These are phyloP conservation scores for Colletotrichum spinosum DNA, from an alignment of 2,329 filamentous ascomycete genomes.

Conservation along the genomic window DNA sequence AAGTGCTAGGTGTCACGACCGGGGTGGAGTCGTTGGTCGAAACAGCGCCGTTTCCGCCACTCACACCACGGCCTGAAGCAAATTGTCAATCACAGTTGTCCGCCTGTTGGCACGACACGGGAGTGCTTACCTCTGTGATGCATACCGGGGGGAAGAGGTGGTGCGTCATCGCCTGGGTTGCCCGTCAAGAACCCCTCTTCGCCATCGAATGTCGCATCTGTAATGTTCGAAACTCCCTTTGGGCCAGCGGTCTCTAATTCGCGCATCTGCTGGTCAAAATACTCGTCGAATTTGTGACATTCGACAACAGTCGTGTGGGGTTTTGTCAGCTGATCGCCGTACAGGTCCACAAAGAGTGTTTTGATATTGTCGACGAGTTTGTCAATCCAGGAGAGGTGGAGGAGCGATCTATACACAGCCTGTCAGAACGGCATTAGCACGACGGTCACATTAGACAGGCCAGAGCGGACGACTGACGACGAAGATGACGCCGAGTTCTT, in stretches of 20 bases:
- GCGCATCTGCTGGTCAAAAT: conserved; percentile 92
- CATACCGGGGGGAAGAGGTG: conserved; percentile 44
- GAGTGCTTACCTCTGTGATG: conserved; percentile 35
- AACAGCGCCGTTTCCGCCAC: conserved; percentile 44
- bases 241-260: conserved; percentile 76
- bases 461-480: conserved; percentile 67
- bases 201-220: conserved; percentile 44
- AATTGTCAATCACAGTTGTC: conserved; percentile 8
- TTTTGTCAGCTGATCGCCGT: conserved; percentile 87
- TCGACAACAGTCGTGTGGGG: conserved; percentile 82
- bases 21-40: conserved; percentile 77
- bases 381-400: conserved; percentile 97
- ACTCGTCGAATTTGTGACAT: conserved; percentile 85
- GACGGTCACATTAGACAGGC: neutral
- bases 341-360: conserved; percentile 90
- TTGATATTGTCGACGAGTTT: conserved; percentile 95
- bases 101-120: neutral
- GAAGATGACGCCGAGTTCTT: conserved; percentile 95
- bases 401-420: conserved; percentile 96
- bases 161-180: conserved; percentile 50
- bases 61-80: conserved; percentile 47
- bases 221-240: conserved; percentile 42
- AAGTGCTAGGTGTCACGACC: conserved; percentile 77
- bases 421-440: conserved; percentile 50
- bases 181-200: conserved; percentile 50